Conservation (phyloP, 805 yeast genomes). For the Teunomyces panamensis region DNA sequence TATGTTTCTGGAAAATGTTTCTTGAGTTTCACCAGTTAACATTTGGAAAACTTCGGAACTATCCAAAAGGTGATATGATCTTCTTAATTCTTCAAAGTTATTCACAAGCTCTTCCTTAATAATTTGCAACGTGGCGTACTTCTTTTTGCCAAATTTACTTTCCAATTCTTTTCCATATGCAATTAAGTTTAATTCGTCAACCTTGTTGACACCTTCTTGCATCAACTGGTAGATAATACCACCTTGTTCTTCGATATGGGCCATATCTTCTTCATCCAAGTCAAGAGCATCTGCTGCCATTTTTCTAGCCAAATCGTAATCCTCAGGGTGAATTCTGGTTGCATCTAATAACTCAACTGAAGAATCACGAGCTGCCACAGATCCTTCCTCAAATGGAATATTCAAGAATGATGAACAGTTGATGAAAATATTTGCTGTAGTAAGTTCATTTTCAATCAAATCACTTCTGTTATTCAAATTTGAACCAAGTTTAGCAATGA, state of each 20-base stretch:
- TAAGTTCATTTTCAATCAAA: slow-evolving; percentile 73
- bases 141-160: slow-evolving; percentile 64
- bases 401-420: slow-evolving; percentile 89
- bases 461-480: slow-evolving; percentile 68
- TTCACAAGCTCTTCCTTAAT: slow-evolving; percentile 83
- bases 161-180: slow-evolving; percentile 91
- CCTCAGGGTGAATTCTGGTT: slow-evolving; percentile 97
- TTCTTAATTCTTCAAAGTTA: slow-evolving; percentile 84
- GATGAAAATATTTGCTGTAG: slow-evolving; percentile 78
- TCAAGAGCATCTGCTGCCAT: slow-evolving; percentile 99
- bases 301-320: slow-evolving; percentile 90
- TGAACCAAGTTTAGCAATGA: slow-evolving; percentile 64
- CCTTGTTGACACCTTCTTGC: slow-evolving; percentile 66
- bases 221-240: slow-evolving; percentile 74
- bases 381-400: slow-evolving; percentile 64
- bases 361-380: slow-evolving; percentile 48
- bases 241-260: slow-evolving; percentile 74
- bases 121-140: slow-evolving; percentile 76
- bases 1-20: slow-evolving; percentile 63
- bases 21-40: slow-evolving; percentile 82
- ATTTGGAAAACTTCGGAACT: slow-evolving; percentile 77
- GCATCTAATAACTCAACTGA: slow-evolving; percentile 84
- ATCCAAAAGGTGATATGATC: slow-evolving; percentile 61
- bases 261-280: slow-evolving; percentile 89
- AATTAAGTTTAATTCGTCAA: slow-evolving; percentile 83